These are phyloP conservation scores for Noccaea bulbosa DNA, from an alignment of 345 rosid species.

Conservation along the genomic window DNA sequence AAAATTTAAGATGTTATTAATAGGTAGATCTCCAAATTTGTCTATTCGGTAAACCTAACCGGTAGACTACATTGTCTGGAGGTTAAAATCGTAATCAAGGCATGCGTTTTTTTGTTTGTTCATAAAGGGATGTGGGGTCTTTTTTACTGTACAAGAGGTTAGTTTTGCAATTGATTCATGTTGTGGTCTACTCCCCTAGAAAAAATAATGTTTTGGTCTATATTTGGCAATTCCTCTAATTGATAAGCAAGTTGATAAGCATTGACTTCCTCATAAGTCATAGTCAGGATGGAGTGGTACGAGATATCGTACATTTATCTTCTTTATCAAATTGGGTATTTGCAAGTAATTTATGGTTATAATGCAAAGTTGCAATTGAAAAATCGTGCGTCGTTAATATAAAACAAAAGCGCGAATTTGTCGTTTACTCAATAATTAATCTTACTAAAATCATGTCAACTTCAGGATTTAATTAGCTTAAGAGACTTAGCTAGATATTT, in stretches of 20 bases:
- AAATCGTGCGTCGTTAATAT: conserved; percentile 3
- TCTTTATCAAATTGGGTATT: conserved; percentile 29
- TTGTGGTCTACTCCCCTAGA: no score
- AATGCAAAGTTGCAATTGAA: conserved; percentile 31
- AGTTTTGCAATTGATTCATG: no score
- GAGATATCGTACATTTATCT: conserved; percentile 38
- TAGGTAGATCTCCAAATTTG: no score
- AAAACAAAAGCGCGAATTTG: conserved; percentile 39
- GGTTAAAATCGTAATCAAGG: no score
- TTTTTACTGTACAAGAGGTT: no score
- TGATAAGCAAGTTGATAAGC: conserved; percentile 47
- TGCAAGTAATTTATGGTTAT: not conserved
- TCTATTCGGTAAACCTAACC: no score
- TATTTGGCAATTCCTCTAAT: no score
- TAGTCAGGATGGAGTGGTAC: conserved; percentile 44
- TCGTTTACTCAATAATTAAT: conserved; percentile 32
- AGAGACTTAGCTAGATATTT: conserved; percentile 10
- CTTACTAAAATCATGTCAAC: conserved; percentile 28
- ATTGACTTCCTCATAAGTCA: conserved; percentile 40
- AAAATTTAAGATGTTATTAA: no score
- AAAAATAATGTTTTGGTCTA: no score
- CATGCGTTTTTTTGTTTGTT: no score
- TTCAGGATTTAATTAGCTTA: conserved; percentile 7
- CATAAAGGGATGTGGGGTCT: no score
- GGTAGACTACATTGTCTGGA: no score